Percentiles rank a stretch among this genome's conserved stretches.
phyloP scores from a whole-genome alignment of 441 rosid species.

The Eruca vesicaria region DNA sequence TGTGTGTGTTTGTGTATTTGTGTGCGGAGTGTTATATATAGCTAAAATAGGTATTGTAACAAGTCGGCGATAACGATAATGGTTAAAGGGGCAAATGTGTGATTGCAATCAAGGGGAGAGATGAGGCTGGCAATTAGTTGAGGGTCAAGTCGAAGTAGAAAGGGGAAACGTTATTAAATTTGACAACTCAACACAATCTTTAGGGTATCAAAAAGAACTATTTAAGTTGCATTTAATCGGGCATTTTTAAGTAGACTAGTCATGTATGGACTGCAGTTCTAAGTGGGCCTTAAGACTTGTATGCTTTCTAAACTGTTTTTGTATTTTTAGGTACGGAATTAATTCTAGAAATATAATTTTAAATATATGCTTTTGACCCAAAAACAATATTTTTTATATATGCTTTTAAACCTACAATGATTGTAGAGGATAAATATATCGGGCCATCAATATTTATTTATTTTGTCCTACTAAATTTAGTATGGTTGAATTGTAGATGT shows the following conservation, averaged over 20 bases:
- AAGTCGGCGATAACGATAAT: not conserved
- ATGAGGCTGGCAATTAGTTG: not conserved
- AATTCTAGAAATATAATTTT: too few species aligned
- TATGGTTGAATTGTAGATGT: not conserved
- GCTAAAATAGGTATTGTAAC: not conserved
- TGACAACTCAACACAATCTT: conserved; percentile 3
- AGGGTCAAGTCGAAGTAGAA: not conserved
- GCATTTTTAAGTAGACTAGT: not conserved
- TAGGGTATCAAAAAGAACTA: not conserved
- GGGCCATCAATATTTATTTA: not conserved
- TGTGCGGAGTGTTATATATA: conserved; percentile 7
- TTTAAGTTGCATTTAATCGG: not conserved
- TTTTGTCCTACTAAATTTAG: not conserved
- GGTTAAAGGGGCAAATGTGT: not conserved
- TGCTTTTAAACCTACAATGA: too few species aligned
- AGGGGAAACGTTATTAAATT: not conserved
- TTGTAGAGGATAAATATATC: not conserved
- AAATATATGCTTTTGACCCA: too few species aligned
- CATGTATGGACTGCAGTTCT: not conserved
- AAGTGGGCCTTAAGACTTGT: not conserved
- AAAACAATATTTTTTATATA: too few species aligned
- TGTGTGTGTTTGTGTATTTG: not conserved
- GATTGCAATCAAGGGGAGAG: not conserved
- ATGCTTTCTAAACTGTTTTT: not conserved
- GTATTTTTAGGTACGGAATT: not conserved